Percentiles rank a stretch among this genome's conserved stretches.
Conservation (phyloP, 139 green algal genomes). For the Haematococcus sp. region DNA sequence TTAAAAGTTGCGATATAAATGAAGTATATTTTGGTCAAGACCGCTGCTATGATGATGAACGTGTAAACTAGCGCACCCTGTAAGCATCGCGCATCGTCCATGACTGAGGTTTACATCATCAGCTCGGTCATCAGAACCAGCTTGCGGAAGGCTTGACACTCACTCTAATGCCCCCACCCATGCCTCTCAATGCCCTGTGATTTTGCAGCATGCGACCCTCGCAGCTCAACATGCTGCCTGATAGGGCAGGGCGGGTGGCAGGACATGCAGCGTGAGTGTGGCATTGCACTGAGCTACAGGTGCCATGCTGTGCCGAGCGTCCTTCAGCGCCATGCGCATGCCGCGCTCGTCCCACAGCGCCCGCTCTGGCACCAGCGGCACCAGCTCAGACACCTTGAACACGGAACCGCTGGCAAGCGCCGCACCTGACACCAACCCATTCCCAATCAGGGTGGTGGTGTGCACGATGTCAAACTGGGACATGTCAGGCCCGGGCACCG, state of each 20-base stretch:
- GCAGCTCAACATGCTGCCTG: background rate
- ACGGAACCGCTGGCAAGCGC: background rate
- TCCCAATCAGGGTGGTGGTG: background rate
- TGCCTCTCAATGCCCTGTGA: too few relatives aligned
- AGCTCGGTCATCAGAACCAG: too few relatives aligned
- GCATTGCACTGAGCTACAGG: background rate
- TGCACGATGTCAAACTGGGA: slow-evolving; percentile 2
- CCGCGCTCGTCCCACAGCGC: slow-evolving; percentile 1
- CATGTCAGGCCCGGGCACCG: background rate
- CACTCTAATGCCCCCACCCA: too few relatives aligned
- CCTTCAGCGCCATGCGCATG: slow-evolving; percentile 9
- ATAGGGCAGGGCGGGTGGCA: background rate
- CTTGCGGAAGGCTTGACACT: too few relatives aligned
- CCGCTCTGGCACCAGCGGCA: background rate
- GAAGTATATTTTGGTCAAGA: too few relatives aligned
- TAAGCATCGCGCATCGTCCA: too few relatives aligned
- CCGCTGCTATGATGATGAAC: too few relatives aligned
- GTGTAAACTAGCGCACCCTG: too few relatives aligned
- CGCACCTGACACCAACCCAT: background rate
- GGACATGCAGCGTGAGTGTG: slow-evolving; percentile 2
- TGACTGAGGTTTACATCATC: too few relatives aligned
- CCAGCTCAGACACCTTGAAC: background rate
- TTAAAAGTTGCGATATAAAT: background rate
- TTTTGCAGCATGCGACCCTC: too few relatives aligned
- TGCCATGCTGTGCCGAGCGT: background rate